These are phyloP conservation scores for Chlamydomonas asymmetrica DNA, from an alignment of 139 green algal species.

Conservation along the genomic window DNA sequence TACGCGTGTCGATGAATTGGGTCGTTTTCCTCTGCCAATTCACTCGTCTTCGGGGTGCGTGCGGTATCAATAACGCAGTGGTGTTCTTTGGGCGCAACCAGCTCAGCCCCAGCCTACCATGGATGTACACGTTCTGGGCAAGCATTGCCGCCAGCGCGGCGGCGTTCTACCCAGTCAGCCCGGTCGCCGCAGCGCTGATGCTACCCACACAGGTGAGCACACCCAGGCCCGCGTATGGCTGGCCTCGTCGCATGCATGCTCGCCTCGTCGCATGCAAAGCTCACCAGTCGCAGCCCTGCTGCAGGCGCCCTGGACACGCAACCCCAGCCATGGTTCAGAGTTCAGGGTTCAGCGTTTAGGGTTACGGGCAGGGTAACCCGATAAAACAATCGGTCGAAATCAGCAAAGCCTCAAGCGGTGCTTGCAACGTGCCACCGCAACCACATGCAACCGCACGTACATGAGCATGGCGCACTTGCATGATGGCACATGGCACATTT, in stretches of 20 bases:
- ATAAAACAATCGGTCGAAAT: too few species aligned
- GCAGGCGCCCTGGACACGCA: not conserved
- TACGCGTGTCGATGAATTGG: not conserved
- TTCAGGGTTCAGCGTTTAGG: not conserved
- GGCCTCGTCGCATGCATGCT: not conserved
- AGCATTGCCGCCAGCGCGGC: conserved; percentile 35
- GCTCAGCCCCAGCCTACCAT: conserved; percentile 50
- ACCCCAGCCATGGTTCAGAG: not conserved
- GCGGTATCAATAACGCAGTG: conserved; percentile 17
- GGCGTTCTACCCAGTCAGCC: conserved; percentile 24
- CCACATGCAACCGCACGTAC: not conserved
- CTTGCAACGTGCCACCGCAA: not conserved
- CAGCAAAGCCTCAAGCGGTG: not conserved
- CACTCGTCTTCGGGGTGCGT: too few species aligned
- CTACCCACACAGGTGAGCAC: conserved; percentile 35
- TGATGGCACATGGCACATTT: not conserved
- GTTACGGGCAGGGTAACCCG: not conserved
- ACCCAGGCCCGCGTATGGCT: too few species aligned
- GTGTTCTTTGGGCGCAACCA: conserved; percentile 63
- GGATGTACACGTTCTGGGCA: conserved; percentile 69
- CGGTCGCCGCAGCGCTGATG: conserved; percentile 14
- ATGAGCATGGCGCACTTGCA: not conserved
- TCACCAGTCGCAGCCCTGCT: not conserved
- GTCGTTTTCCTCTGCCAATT: not conserved
- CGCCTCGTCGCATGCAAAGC: not conserved